Evolutionary conservation across 441 rosid species (phyloP), one percentile per base, ranked within the genome.

Genomic region (Mallotus repandus): DNA sequence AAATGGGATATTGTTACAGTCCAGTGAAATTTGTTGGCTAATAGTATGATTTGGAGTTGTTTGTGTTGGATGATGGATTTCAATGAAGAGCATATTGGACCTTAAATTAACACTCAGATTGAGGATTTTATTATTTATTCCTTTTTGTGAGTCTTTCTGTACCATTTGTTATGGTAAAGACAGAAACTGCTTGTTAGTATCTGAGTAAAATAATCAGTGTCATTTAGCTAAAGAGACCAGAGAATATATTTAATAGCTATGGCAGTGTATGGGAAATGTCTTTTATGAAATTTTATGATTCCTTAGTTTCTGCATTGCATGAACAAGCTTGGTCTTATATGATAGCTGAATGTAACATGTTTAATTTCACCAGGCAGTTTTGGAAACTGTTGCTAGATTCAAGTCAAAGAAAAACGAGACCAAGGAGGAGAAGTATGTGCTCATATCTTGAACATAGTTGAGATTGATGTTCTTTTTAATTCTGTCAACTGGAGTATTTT

Each of bases 371-470:
- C 87, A 94, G 99, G 99, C 97, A 72, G 94, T 91, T 82, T 73
- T 94, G 87, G 97, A 94, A 84, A 94, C 96, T 35, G 97, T 94
- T 19, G 97, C 99, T 35, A 91, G 99, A 74, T 91, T 92, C 49
- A 92, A 77, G 83, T 63, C 89, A 32, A 94, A 94, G 91, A 94
- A 92, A 86, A 94, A 94, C 80, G 99, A 94, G 53, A 91, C 93
- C 78, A 89, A 89, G 84, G 97, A 94, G 70, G 99, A 91, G 68
- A 89, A 88, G 99, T 94, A 85, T 78, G 92, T 88, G 68, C 49
- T 77, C 74, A 46, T 80, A 60, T 50, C 76, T 55, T 52, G 0
- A 29, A 25, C 29, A 41, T 22, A 38, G 5, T 59, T 52, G 53
- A 43, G 62, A 69, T 15, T 74, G 53, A 41, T 52, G 10, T 64